A percentile compares a stretch with the other conserved stretches of the same genome.
Conservation (phyloP, 164 flowering plant genomes). For the Nelumbo lutea region DNA sequence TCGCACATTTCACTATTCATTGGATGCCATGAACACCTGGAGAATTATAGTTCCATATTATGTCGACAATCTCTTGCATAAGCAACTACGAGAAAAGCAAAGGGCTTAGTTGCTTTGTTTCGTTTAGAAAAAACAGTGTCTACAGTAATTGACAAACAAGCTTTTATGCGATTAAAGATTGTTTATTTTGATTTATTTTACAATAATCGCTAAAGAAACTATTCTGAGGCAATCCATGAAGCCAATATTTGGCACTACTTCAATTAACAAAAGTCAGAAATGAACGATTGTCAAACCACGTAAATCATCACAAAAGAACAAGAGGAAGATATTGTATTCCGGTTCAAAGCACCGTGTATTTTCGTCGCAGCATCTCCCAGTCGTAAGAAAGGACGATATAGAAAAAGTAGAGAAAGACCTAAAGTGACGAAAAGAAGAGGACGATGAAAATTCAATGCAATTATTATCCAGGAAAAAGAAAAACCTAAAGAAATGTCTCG, state of each 20-base stretch:
- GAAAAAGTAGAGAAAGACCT: neutral
- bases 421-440: neutral
- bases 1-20: neutral
- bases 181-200: neutral
- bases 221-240: neutral
- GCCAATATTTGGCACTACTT: neutral
- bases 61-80: neutral
- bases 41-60: neutral
- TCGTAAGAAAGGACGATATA: neutral
- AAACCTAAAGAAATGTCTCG: neutral
- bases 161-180: neutral
- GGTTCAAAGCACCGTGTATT: neutral
- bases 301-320: neutral
- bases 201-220: neutral
- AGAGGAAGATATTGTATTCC: neutral
- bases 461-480: neutral
- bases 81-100: neutral
- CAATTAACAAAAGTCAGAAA: neutral
- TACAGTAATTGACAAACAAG: neutral
- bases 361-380: neutral
- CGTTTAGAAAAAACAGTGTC: neutral
- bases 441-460: neutral
- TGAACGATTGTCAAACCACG: neutral
- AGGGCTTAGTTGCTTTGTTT: neutral
- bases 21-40: neutral